Base-by-base conservation (phyloP, 2,329 filamentous ascomycete genomes). In the Camillea tinctor region DNA sequence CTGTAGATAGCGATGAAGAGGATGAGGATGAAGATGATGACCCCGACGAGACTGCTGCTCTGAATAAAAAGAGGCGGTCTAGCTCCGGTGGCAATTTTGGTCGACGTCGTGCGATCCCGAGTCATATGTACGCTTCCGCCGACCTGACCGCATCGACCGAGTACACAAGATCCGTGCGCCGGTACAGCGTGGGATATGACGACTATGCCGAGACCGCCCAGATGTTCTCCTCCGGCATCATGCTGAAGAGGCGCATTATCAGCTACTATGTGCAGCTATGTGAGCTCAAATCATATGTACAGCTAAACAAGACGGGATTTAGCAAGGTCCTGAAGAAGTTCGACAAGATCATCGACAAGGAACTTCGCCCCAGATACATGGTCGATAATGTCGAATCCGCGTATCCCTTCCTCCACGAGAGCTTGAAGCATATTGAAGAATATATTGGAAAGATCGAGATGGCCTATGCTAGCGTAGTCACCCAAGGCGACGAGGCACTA, bases 251-350 rank as follows among this genome's bases (percentile, higher is more conserved):
- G 79, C 88, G 93, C 57, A 89, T 92, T 58, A 87, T 96, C 66
- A 88, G 88, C 72, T 81, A 93, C 61, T 99, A 97, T 72, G 95
- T 99, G 52, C 90, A 92, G 66, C 81, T 98, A 19, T 97, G 94
- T 77, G 95, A 97, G 75, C 85, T 99, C 70, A 96, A 97, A 73
- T 98, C 94, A 1, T 99, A 93, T 72, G 88, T 93, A 58, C 94
- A 98, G 78, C 86, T 99, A 64, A 99, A 99, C 81, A 90, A 91
- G 77, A 99, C 95, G 0, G 95, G 95, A 13, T 99, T 99, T 77
- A 87, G 89, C 71, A 99, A 99, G 77, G 93, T 96, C 0, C 79
- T 98, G 67, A 99, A 99, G 79, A 99, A 99, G 76, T 99, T 95
- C 72, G 95, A 99, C 82, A 99, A 99, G 81, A 98, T 91, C 59